A percentile compares a stretch with the other conserved stretches of the same genome.
These are phyloP conservation scores for Pelargonium fulgidum DNA, from an alignment of 441 rosid genomes.

Conservation along the genomic window DNA sequence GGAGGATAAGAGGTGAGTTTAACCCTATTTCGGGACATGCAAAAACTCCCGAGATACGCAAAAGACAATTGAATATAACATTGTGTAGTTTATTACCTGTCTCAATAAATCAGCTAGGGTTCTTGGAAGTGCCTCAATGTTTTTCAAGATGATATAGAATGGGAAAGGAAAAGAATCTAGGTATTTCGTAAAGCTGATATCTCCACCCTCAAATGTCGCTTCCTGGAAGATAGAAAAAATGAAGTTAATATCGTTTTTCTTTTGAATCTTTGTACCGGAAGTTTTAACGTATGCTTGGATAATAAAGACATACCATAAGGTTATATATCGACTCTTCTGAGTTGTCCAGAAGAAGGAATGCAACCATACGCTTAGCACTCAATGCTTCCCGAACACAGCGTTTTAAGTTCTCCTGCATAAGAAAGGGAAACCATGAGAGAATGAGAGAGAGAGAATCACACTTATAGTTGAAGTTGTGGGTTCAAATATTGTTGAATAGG, in stretches of 20 bases:
- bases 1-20: no score
- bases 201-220: conserved; percentile 32
- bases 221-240: neutral
- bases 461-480: no score
- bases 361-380: conserved; percentile 85
- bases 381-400: conserved; percentile 68
- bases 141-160: conserved; percentile 67
- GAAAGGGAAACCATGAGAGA: neutral
- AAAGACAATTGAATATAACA: neutral
- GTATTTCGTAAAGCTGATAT: conserved; percentile 43
- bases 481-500: no score
- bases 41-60: no score
- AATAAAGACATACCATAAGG: conserved; percentile 39
- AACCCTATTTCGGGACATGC: no score
- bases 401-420: conserved; percentile 55
- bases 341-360: conserved; percentile 77
- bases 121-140: conserved; percentile 79
- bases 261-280: neutral
- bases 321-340: conserved; percentile 65
- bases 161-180: conserved; percentile 96
- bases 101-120: conserved; percentile 81
- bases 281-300: no score
- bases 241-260: neutral
- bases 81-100: conserved; percentile 54
- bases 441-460: neutral